Base-by-base conservation (phyloP, 2,329 filamentous ascomycete species). In the Xylariales sp. region DNA sequence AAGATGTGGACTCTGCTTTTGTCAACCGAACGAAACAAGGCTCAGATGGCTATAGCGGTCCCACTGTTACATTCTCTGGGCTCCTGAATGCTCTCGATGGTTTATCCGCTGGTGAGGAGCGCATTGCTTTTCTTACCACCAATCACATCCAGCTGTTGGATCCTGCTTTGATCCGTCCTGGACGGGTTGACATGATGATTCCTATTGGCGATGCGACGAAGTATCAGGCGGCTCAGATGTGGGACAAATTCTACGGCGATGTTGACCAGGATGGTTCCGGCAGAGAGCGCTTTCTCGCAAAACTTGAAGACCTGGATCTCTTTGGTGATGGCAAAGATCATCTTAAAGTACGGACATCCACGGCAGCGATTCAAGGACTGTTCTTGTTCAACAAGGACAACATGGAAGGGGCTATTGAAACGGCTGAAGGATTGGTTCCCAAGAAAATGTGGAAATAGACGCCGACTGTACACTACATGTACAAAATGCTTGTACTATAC, bases 371-470 rank as follows among this genome's bases (percentile, higher is more conserved):
- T 21, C 93, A 98, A 64, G 93, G 93, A 0, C 65, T 98, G 32
- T 98, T 98, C 63, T 63, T 97, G 61, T 95, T 94, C 62, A 94
- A 97, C 66, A 98, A 98, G 68, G 86, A 84, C 49, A 78, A 95
- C 53, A 86, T 90, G 71, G 75, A 89, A 51, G 89, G 91, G 2
- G 91, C 91, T 11, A 90, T 97, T 50, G 68, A 70, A 12, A 89
- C 86, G 83, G 84, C 83, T 1, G 82, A 86, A 47, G 78, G 75
- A 2, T 65, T 88, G 44, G 74, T 82, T 22, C 77, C 78, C 11
- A 64, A 67, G 44, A 74, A 71, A 39, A 73, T 78, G 24, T 8
- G 49, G 76, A 79, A 57, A 63, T 73, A 1, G 70, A 69, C 15
- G 16, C 34, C 14, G 16, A 21, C 15, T 35, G 5, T 1, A n/a